Percentiles rank a stretch among this genome's conserved stretches.
phyloP scores from a whole-genome alignment of 805 yeast species.

The Candida qinlingensis region DNA sequence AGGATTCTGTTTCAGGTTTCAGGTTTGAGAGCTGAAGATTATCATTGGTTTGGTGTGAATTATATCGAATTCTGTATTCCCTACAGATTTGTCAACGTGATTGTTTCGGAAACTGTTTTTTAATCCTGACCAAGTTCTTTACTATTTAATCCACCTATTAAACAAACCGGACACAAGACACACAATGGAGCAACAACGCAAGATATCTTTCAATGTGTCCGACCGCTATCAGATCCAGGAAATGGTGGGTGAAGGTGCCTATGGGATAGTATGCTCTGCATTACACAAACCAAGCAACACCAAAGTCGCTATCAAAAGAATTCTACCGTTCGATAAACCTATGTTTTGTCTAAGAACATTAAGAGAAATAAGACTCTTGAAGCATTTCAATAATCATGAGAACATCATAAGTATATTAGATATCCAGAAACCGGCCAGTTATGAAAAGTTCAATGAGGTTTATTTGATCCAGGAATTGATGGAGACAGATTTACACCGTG shows the following conservation, averaged over 20 bases:
- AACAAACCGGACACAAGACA: neutral
- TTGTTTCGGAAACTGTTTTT: no score
- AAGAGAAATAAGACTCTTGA: conserved; percentile 62
- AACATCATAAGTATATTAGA: conserved; percentile 65
- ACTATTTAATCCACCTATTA: neutral
- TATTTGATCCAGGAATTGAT: conserved; percentile 72
- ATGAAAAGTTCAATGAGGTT: conserved; percentile 62
- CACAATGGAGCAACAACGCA: conserved; percentile 15
- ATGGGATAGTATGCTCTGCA: conserved; percentile 74
- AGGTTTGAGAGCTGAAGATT: no score
- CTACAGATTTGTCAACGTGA: no score
- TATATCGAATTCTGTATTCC: no score
- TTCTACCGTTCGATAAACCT: conserved; percentile 62
- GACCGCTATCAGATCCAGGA: conserved; percentile 54
- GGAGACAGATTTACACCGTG: conserved; percentile 68
- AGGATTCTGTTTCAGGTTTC: no score
- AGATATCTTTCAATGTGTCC: conserved; percentile 58
- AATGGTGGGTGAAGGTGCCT: conserved; percentile 76
- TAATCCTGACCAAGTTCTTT: neutral
- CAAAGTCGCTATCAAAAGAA: conserved; percentile 72
- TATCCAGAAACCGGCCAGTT: conserved; percentile 56
- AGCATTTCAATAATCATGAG: conserved; percentile 62
- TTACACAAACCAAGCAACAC: conserved; percentile 53
- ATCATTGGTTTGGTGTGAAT: no score
- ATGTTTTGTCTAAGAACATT: conserved; percentile 65